Conservation (phyloP, 805 yeast species). For the Sugiyamaella smithiae region DNA sequence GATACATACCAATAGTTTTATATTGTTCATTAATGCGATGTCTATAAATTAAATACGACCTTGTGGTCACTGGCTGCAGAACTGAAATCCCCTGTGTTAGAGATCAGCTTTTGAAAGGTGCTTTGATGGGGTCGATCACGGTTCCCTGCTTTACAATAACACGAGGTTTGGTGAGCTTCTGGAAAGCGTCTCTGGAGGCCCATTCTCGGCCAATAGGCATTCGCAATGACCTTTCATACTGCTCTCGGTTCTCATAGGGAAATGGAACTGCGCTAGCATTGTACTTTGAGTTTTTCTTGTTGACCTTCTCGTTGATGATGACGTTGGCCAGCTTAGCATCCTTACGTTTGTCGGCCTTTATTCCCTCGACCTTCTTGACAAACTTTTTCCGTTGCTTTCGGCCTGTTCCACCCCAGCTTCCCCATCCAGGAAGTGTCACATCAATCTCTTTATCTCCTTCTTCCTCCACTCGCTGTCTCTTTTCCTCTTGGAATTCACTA, state of each 20-base stretch:
- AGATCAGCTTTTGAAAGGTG: constrained; percentile 55
- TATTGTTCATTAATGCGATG: too few species aligned
- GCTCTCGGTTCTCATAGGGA: constrained; percentile 91
- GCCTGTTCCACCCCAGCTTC: constrained; percentile 87
- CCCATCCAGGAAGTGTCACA: constrained; percentile 94
- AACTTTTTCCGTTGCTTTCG: constrained; percentile 54
- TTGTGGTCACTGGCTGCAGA: too few species aligned
- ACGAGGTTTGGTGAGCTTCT: constrained; percentile 83
- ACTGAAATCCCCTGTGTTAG: too few species aligned
- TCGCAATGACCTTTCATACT: constrained; percentile 88
- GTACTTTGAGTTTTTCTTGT: constrained; percentile 81
- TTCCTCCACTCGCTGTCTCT: constrained; percentile 58
- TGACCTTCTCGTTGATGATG: constrained; percentile 81
- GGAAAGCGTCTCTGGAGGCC: constrained; percentile 85
- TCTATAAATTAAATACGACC: too few species aligned
- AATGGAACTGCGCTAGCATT: constrained; percentile 89
- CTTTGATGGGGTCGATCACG: constrained; percentile 87
- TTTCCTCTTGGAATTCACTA: constrained; percentile 74
- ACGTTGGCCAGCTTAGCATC: constrained; percentile 78
- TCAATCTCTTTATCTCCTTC: constrained; percentile 90
- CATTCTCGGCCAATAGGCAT: constrained; percentile 98
- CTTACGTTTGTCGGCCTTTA: constrained; percentile 65
- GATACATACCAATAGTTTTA: not conserved
- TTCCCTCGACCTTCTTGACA: constrained; percentile 72
- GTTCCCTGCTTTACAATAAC: constrained; percentile 82